A percentile compares a stretch with the other conserved stretches of the same genome.
These are phyloP conservation scores for Pistacia vera DNA, from an alignment of 345 rosid species.

Conservation along the genomic window DNA sequence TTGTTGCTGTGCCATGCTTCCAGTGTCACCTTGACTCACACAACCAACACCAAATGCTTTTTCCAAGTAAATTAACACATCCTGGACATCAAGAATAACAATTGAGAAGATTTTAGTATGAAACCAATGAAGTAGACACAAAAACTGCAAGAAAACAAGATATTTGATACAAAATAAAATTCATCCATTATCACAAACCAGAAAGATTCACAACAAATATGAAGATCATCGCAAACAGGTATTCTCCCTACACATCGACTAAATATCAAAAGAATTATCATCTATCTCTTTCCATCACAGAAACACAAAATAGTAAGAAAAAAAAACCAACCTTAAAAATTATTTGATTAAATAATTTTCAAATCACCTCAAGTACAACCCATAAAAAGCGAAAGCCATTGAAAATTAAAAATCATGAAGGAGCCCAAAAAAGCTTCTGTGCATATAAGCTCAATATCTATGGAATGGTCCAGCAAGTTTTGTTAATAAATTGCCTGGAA, in stretches of 20 bases:
- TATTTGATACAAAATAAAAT: background rate
- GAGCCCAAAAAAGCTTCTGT: background rate
- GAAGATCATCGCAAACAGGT: background rate
- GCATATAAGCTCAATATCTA: background rate
- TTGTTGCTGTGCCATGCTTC: slow-evolving; percentile 55
- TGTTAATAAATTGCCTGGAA: background rate
- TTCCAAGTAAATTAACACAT: slow-evolving; percentile 72
- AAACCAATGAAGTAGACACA: slow-evolving; percentile 9
- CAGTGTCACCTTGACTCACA: slow-evolving; percentile 68
- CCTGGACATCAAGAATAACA: slow-evolving; percentile 49
- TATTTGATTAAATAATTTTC: background rate
- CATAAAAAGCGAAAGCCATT: background rate
- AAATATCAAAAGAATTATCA: background rate
- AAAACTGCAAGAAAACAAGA: slow-evolving; percentile 7
- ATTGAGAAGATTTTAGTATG: slow-evolving; percentile 16
- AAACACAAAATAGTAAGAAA: background rate
- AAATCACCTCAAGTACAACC: background rate
- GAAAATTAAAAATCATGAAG: background rate
- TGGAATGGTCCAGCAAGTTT: background rate
- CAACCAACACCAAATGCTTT: slow-evolving; percentile 67
- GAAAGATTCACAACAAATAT: background rate
- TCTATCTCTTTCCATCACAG: background rate
- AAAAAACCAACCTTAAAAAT: background rate
- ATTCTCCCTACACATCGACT: background rate
- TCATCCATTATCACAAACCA: background rate